Evolutionary conservation across 495 filamentous ascomycete species (phyloP).

Genomic region (Lophiotrema nucula): DNA sequence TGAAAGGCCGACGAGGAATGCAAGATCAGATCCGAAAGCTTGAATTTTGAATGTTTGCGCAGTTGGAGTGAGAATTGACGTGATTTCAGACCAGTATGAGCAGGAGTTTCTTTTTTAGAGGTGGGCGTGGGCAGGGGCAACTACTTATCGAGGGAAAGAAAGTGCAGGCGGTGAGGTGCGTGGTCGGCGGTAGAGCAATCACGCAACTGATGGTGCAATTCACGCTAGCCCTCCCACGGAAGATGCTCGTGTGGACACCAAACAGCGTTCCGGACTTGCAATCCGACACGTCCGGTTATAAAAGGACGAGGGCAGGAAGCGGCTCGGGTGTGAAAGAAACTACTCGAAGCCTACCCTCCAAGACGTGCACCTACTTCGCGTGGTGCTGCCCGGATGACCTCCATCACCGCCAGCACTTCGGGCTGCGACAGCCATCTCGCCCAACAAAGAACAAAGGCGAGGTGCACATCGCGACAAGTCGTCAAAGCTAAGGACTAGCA

Average conservation of each 20-base stretch:
- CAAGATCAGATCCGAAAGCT: not conserved
- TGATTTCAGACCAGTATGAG: not conserved
- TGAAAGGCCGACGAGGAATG: not conserved
- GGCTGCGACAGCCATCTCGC: not conserved
- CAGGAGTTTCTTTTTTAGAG: not conserved
- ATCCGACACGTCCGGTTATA: not conserved
- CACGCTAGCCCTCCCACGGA: not conserved
- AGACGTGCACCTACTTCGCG: not conserved
- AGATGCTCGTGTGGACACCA: not conserved
- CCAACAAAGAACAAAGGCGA: slow-evolving; percentile 4
- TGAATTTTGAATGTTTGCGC: not conserved
- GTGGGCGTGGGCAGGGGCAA: not conserved
- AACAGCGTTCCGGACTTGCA: not conserved
- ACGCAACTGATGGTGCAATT: slow-evolving; percentile 6
- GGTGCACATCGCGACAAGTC: not conserved
- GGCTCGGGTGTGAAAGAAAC: not conserved
- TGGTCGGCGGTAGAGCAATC: not conserved
- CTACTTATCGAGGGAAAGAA: not conserved
- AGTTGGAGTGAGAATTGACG: not conserved
- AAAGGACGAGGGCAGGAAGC: slow-evolving; percentile 1
- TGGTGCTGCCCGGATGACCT: not conserved
- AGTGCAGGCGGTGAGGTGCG: slow-evolving; percentile 1
- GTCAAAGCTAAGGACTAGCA: not conserved
- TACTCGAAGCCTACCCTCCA: not conserved
- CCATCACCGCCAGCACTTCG: not conserved